Base-by-base conservation (phyloP, 208 protist genomes). In the Tritrichomonas musculus region DNA sequence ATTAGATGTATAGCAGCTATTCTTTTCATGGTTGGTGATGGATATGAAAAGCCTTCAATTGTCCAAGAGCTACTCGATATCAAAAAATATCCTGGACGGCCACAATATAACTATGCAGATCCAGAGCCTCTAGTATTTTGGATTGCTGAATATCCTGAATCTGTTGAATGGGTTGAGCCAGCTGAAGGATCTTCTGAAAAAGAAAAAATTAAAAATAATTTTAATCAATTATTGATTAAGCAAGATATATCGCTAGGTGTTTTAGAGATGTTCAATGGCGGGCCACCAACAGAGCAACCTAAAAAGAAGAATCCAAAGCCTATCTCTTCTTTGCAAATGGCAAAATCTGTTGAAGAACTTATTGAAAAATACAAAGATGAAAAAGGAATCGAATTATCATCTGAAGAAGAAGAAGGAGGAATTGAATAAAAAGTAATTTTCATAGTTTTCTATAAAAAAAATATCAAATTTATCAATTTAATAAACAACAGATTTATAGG, bases 1-100 rank as follows among this genome's bases (percentile, higher is more conserved):
- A 92, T 94, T 65, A 0, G 93, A 47, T 94, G 93, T 30, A 94
- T 94, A 49, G 66, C 92, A 17, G 39, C 93, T 9, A 92, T 80
- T 22, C 41, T 94, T 0, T 88, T 94, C 66, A 22, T 92, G n/a
- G 57, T 94, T 66, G 93, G 93, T 30, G 41, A 73, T 33, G 57
- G 93, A 13, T 75, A 92, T 25, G 93, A 94, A 92, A 30, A 64
- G 20, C 55, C 80, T 44, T 39, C 75, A 36, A 33, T 94, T n/a
- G 57, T 92, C 8, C 53, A 92, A 22, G 64, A 80, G 11, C 44
- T 94, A 36, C 49, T 94, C 14, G 49, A 94, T 47, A 55, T 92
- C 11, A 50, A 92, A 8, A 44, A 55, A 11, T 92, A 69, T 65
- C 93, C 93, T 25, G 73, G 93, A 4, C 60, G 92, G 20, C 93